Conservation (phyloP, 768 basidiomycete genomes). For the Plicaturopsis crispa region DNA sequence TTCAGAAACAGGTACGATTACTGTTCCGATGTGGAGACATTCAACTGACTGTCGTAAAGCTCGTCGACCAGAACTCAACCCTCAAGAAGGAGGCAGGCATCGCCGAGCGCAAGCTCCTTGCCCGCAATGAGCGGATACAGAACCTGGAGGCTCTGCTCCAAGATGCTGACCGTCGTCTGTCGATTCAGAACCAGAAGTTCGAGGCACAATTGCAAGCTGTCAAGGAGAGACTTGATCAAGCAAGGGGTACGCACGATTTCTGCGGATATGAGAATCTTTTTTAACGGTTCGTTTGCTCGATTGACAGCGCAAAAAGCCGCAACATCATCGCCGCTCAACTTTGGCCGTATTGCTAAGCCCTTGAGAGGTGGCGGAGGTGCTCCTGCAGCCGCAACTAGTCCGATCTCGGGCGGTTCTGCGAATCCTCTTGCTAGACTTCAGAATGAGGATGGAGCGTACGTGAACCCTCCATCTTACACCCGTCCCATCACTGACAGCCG, state of each 20-base stretch:
- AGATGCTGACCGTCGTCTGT: slow-evolving; percentile 87
- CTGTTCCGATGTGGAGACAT: slow-evolving; percentile 5
- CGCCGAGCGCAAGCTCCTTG: slow-evolving; percentile 92
- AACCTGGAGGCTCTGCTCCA: slow-evolving; percentile 90
- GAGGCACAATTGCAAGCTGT: slow-evolving; percentile 89
- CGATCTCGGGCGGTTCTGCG: slow-evolving; percentile 38
- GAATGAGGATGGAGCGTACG: slow-evolving; percentile 72
- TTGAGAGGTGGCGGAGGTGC: slow-evolving; percentile 86
- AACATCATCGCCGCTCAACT: slow-evolving; percentile 63
- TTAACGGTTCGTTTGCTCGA: slow-evolving; percentile 7
- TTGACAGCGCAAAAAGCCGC: slow-evolving; percentile 70
- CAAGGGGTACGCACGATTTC: slow-evolving; percentile 57
- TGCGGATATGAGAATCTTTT: slow-evolving; percentile 4
- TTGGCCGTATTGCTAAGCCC: slow-evolving; percentile 96
- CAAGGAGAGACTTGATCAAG: slow-evolving; percentile 87
- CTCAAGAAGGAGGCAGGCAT: slow-evolving; percentile 97
- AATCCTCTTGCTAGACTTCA: slow-evolving; percentile 70
- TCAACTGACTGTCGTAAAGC: slow-evolving; percentile 36
- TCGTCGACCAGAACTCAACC: slow-evolving; percentile 96
- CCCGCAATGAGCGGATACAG: slow-evolving; percentile 96
- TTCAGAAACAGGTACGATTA: slow-evolving; percentile 85
- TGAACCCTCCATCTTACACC: too few relatives aligned
- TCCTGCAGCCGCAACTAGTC: slow-evolving; percentile 29
- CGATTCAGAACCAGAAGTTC: slow-evolving; percentile 93
- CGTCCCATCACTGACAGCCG: slow-evolving; percentile 12